phyloP scores from a whole-genome alignment of 768 basidiomycete species.

The Podaxis mareebaensis region DNA sequence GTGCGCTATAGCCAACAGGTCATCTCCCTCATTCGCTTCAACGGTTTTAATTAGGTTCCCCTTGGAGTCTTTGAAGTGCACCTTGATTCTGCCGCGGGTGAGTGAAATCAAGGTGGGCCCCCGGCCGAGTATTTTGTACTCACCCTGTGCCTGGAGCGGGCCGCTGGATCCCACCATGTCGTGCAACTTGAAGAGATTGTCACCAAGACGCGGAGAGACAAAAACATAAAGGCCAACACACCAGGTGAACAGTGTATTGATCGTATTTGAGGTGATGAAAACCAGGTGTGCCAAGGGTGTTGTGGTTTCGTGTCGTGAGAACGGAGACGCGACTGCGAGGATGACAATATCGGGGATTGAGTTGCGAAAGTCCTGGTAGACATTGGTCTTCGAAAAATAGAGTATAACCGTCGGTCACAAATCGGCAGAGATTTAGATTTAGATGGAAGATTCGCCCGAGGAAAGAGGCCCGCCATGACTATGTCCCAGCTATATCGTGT shows the following conservation, averaged over 20 bases:
- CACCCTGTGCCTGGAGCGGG: slow-evolving; percentile 22
- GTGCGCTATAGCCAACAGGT: slow-evolving; percentile 86
- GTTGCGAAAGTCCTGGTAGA: neutral
- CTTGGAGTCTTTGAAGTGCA: slow-evolving; percentile 89
- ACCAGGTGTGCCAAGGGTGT: neutral
- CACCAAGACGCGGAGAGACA: neutral
- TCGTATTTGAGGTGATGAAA: neutral
- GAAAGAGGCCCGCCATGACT: neutral
- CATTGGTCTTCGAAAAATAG: neutral
- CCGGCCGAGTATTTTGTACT: neutral
- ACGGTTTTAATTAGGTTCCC: slow-evolving; percentile 83
- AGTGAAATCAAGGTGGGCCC: neutral
- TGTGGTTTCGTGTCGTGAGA: neutral
- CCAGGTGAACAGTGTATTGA: slow-evolving; percentile 8
- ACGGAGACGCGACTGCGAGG: neutral
- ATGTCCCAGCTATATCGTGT: neutral
- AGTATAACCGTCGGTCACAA: neutral
- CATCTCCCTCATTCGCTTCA: slow-evolving; percentile 93
- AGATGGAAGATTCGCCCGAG: neutral
- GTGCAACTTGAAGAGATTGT: slow-evolving; percentile 2
- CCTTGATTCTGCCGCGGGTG: slow-evolving; percentile 63
- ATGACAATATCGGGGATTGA: neutral
- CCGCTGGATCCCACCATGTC: slow-evolving; percentile 18
- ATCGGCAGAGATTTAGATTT: neutral
- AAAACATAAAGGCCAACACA: neutral